Evolutionary conservation across 2,329 filamentous ascomycete genomes (phyloP).

Genomic region (Setomelanomma holmii): DNA sequence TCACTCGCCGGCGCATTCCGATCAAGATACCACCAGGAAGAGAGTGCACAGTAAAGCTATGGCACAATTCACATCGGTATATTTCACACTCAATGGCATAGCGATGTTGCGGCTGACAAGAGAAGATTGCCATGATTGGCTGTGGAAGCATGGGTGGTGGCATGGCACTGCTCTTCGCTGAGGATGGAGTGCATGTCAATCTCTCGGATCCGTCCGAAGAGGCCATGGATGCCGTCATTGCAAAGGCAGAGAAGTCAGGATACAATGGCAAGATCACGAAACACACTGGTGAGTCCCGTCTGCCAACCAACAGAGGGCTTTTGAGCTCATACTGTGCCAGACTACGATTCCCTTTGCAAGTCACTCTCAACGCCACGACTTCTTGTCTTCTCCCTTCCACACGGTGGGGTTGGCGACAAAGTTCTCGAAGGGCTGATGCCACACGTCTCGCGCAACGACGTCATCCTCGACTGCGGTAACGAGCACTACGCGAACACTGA

Average conservation of each 20-base stretch:
- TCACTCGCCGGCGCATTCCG: constrained; percentile 34
- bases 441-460: constrained; percentile 65
- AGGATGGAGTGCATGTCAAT: constrained; percentile 62
- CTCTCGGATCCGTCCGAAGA: constrained; percentile 61
- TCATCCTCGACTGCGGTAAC: constrained; percentile 73
- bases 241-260: constrained; percentile 50
- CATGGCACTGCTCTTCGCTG: constrained; percentile 66
- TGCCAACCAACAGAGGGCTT: too few relatives aligned
- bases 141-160: constrained; percentile 67
- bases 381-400: constrained; percentile 62
- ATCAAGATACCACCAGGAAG: constrained; percentile 21
- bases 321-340: constrained; percentile 32
- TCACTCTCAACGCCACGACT: constrained; percentile 58
- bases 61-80: constrained; percentile 34
- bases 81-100: constrained; percentile 3
- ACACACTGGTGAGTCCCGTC: constrained; percentile 37
- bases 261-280: constrained; percentile 50
- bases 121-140: constrained; percentile 64
- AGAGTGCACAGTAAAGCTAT: constrained; percentile 17
- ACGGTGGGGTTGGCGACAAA: constrained; percentile 56
- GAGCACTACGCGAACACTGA: constrained; percentile 72
- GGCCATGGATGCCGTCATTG: constrained; percentile 55
- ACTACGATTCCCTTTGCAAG: constrained; percentile 60
- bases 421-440: constrained; percentile 57
- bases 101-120: constrained; percentile 10